Conservation (phyloP, 2,329 filamentous ascomycete species). For the Pseudocercospora cruenta region DNA sequence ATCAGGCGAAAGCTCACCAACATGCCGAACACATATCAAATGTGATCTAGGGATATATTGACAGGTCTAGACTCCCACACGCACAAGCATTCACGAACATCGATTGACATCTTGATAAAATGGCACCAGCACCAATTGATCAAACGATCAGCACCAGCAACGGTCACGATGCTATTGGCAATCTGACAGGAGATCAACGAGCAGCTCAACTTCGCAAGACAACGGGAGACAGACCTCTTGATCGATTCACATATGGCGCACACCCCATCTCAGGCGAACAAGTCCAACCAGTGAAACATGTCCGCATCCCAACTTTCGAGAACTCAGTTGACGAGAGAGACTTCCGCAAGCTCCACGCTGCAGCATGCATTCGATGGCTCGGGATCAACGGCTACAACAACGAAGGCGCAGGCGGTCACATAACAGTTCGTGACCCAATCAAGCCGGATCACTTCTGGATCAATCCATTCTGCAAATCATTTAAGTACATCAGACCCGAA, state of each 20-base stretch:
- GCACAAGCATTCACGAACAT: background rate
- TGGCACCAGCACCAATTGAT: slow-evolving; percentile 18
- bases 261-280: slow-evolving; percentile 27
- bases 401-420: slow-evolving; percentile 40
- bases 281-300: slow-evolving; percentile 25
- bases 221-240: slow-evolving; percentile 21
- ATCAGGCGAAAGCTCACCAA: background rate
- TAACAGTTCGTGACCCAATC: slow-evolving; percentile 43
- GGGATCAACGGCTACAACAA: slow-evolving; percentile 28
- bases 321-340: slow-evolving; percentile 24
- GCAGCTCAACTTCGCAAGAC: slow-evolving; percentile 22
- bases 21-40: background rate
- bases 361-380: slow-evolving; percentile 27
- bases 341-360: slow-evolving; percentile 27
- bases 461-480: slow-evolving; percentile 47
- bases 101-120: slow-evolving; percentile 27
- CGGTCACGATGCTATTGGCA: background rate
- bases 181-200: slow-evolving; percentile 19
- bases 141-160: background rate
- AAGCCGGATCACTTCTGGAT: slow-evolving; percentile 41
- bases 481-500: slow-evolving; percentile 43
- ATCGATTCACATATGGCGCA: slow-evolving; percentile 25
- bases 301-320: slow-evolving; percentile 24
- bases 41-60: background rate
- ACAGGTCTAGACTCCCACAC: background rate